Percentiles rank a stretch among this genome's conserved stretches.
phyloP scores from a whole-genome alignment of 805 yeast species.

The Priceomyces fermenticarens region DNA sequence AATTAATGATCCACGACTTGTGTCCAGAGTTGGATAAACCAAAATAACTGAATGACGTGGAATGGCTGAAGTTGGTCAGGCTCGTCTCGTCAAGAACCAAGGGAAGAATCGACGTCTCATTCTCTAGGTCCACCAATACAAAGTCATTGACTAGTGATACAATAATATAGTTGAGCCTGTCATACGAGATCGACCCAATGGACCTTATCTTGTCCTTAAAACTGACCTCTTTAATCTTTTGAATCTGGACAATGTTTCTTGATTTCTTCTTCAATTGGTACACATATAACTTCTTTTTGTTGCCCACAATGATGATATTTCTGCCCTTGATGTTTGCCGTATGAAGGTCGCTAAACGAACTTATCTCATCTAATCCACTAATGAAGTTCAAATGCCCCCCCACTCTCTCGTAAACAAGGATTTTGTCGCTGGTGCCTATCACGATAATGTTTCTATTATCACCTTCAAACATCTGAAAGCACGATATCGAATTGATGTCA shows the following conservation, averaged over 20 bases:
- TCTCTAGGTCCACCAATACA: slow-evolving; percentile 20
- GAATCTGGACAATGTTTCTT: slow-evolving; percentile 28
- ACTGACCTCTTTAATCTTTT: slow-evolving; percentile 18
- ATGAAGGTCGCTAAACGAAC: slow-evolving; percentile 13
- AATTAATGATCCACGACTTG: slow-evolving; percentile 17
- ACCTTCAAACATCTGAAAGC: slow-evolving; percentile 15
- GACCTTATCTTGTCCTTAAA: slow-evolving; percentile 31
- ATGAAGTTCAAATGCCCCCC: slow-evolving; percentile 34
- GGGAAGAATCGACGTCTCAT: slow-evolving; percentile 12
- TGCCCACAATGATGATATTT: slow-evolving; percentile 24
- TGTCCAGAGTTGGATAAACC: slow-evolving; percentile 33
- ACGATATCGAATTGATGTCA: slow-evolving; percentile 15
- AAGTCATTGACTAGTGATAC: slow-evolving; percentile 26
- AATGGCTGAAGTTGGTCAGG: slow-evolving; percentile 16
- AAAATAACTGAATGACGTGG: slow-evolving; percentile 36
- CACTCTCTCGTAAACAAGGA: slow-evolving; percentile 26
- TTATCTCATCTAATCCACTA: slow-evolving; percentile 24
- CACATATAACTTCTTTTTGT: slow-evolving; percentile 27
- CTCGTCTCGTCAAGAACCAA: slow-evolving; percentile 18
- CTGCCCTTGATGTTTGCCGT: slow-evolving; percentile 15
- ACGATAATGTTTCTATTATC: slow-evolving; percentile 21
- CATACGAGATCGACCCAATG: slow-evolving; percentile 11
- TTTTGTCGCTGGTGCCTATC: slow-evolving; percentile 19
- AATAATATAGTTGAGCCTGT: slow-evolving; percentile 13
- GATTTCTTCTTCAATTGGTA: slow-evolving; percentile 26